These are phyloP conservation scores for Helianthus annuus DNA, from an alignment of 129 eudicot species.

Conservation along the genomic window DNA sequence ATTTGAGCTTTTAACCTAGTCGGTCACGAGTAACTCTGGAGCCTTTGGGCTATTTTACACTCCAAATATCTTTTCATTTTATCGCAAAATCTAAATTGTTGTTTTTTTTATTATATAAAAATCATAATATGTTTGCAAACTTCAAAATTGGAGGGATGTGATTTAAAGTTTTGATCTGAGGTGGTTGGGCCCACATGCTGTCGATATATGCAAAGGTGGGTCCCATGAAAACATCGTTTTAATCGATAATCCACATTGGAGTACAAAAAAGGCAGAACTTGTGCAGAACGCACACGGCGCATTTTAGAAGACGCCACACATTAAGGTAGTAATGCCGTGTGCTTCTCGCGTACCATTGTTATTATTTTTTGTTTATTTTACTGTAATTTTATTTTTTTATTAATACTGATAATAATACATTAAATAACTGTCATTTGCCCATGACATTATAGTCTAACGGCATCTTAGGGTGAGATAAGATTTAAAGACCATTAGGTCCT, in stretches of 20 bases:
- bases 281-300: constrained; percentile 20
- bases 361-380: too few relatives aligned
- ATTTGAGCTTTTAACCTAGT: too few relatives aligned
- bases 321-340: constrained; percentile 10
- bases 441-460: too few relatives aligned
- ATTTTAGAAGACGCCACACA: constrained; percentile 9
- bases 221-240: constrained; percentile 5
- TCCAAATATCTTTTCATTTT: too few relatives aligned
- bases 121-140: background rate
- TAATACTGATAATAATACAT: too few relatives aligned
- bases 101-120: too few relatives aligned
- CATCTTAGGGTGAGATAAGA: too few relatives aligned
- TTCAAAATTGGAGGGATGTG: background rate
- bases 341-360: background rate
- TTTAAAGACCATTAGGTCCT: too few relatives aligned
- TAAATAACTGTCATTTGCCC: too few relatives aligned
- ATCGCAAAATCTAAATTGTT: too few relatives aligned
- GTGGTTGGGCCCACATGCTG: background rate
- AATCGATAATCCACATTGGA: constrained; percentile 8
- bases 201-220: background rate
- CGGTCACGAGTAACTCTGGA: too few relatives aligned
- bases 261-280: constrained; percentile 9
- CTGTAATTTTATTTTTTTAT: background rate
- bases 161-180: background rate
- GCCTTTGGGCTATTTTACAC: too few relatives aligned